Conservation (phyloP, 2,329 filamentous ascomycete genomes). For the Aureobasidium subglaciale region DNA sequence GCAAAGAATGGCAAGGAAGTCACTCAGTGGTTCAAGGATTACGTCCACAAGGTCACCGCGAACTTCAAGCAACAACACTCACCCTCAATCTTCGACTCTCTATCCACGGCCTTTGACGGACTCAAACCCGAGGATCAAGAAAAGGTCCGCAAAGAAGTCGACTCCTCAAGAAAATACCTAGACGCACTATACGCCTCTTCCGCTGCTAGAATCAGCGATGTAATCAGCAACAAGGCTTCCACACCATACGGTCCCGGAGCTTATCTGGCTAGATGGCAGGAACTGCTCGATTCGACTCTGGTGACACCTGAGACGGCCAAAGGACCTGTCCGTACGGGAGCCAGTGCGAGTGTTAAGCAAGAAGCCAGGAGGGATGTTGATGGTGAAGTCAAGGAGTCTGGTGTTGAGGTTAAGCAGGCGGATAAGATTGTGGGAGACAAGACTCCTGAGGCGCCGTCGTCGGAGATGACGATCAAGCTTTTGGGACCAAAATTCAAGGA, state of each 20-base stretch:
- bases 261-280: slow-evolving; percentile 66
- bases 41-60: slow-evolving; percentile 51
- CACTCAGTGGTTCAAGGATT: slow-evolving; percentile 52
- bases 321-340: slow-evolving; percentile 45
- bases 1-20: slow-evolving; percentile 61
- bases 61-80: slow-evolving; percentile 44
- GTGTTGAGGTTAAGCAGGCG: slow-evolving; percentile 24
- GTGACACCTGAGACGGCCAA: slow-evolving; percentile 54
- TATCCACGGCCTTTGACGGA: slow-evolving; percentile 36
- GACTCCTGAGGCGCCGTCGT: slow-evolving; percentile 27
- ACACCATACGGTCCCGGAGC: slow-evolving; percentile 60
- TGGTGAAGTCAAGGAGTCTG: slow-evolving; percentile 23
- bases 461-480: slow-evolving; percentile 26
- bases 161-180: slow-evolving; percentile 57
- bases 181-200: slow-evolving; percentile 49
- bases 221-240: slow-evolving; percentile 38
- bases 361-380: slow-evolving; percentile 31
- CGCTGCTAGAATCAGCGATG: slow-evolving; percentile 46
- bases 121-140: slow-evolving; percentile 44
- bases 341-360: slow-evolving; percentile 30
- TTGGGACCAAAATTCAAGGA: slow-evolving; percentile 29
- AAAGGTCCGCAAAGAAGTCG: slow-evolving; percentile 45
- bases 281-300: slow-evolving; percentile 59
- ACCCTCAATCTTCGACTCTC: slow-evolving; percentile 16
- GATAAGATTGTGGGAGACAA: slow-evolving; percentile 26